These are phyloP conservation scores for Botrytis byssoidea DNA, from an alignment of 2,329 filamentous ascomycete species.

Conservation along the genomic window DNA sequence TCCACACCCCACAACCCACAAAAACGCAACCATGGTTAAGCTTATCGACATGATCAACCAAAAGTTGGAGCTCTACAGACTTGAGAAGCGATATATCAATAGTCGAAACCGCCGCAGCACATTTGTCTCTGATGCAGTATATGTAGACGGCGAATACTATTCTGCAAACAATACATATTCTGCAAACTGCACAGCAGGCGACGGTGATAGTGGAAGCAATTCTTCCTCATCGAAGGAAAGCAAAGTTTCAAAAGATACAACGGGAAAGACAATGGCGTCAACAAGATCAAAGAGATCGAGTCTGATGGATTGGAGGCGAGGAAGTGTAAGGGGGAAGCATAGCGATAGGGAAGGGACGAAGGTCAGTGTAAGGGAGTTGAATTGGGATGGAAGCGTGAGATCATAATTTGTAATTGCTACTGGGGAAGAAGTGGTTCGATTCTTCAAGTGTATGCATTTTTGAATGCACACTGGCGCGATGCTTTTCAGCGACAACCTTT, in stretches of 20 bases:
- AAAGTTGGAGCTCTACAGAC: slow-evolving; percentile 85
- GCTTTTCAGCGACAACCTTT: slow-evolving; percentile 14
- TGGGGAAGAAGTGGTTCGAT: not conserved
- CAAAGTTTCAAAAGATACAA: slow-evolving; percentile 14
- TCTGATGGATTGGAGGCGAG: slow-evolving; percentile 20
- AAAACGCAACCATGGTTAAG: slow-evolving; percentile 37
- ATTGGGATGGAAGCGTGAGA: slow-evolving; percentile 21
- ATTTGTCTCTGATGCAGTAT: slow-evolving; percentile 84
- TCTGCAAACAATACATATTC: slow-evolving; percentile 14
- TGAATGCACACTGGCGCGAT: slow-evolving; percentile 11
- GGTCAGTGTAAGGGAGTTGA: slow-evolving; percentile 16
- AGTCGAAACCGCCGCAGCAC: slow-evolving; percentile 82
- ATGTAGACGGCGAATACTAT: slow-evolving; percentile 88
- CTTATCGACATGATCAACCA: slow-evolving; percentile 61
- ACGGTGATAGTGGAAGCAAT: slow-evolving; percentile 17
- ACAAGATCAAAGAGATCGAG: slow-evolving; percentile 18
- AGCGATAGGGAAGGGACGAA: slow-evolving; percentile 5
- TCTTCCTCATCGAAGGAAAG: slow-evolving; percentile 10
- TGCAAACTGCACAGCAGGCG: slow-evolving; percentile 18
- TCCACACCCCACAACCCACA: slow-evolving; percentile 3
- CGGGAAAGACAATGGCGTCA: slow-evolving; percentile 17
- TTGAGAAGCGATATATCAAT: slow-evolving; percentile 92
- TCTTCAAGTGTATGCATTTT: slow-evolving; percentile 16
- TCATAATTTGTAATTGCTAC: slow-evolving; percentile 4
- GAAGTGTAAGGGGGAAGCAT: slow-evolving; percentile 14